These are phyloP conservation scores for Chromera velia DNA, from an alignment of 73 alveolate species.

Conservation along the genomic window DNA sequence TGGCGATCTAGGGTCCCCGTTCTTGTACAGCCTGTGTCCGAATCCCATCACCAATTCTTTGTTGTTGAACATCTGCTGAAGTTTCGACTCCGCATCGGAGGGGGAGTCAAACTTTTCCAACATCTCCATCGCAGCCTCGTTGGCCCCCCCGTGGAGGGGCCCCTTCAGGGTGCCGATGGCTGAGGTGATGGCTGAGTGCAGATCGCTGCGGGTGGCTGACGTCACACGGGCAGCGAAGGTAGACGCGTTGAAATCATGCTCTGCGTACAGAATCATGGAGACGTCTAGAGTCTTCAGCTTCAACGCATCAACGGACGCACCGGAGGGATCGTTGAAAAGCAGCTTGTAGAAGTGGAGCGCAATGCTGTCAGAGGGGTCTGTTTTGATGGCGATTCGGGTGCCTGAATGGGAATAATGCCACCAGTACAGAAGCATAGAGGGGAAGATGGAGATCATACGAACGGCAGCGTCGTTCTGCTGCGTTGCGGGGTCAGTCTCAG, in stretches of 20 bases:
- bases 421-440: slow-evolving; percentile 64
- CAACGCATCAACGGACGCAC: slow-evolving; percentile 38
- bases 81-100: slow-evolving; percentile 46
- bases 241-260: slow-evolving; percentile 68
- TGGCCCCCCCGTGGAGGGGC: slow-evolving; percentile 74
- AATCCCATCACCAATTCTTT: slow-evolving; percentile 65
- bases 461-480: slow-evolving; percentile 44
- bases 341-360: slow-evolving; percentile 55
- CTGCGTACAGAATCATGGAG: slow-evolving; percentile 66
- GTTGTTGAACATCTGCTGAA: slow-evolving; percentile 34
- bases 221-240: slow-evolving; percentile 72
- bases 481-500: slow-evolving; percentile 46
- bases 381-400: slow-evolving; percentile 43
- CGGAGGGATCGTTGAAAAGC: slow-evolving; percentile 30
- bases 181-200: slow-evolving; percentile 57
- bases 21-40: slow-evolving; percentile 65
- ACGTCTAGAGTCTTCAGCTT: slow-evolving; percentile 54
- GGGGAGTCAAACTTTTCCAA: slow-evolving; percentile 34
- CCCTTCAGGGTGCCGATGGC: slow-evolving; percentile 70
- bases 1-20: slow-evolving; percentile 64
- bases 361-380: slow-evolving; percentile 50
- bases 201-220: slow-evolving; percentile 54
- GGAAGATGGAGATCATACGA: slow-evolving; percentile 53
- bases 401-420: slow-evolving; percentile 55
- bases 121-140: slow-evolving; percentile 66